These are phyloP conservation scores for Solanum virginianum DNA, from an alignment of 257 asterid genomes.

Conservation along the genomic window DNA sequence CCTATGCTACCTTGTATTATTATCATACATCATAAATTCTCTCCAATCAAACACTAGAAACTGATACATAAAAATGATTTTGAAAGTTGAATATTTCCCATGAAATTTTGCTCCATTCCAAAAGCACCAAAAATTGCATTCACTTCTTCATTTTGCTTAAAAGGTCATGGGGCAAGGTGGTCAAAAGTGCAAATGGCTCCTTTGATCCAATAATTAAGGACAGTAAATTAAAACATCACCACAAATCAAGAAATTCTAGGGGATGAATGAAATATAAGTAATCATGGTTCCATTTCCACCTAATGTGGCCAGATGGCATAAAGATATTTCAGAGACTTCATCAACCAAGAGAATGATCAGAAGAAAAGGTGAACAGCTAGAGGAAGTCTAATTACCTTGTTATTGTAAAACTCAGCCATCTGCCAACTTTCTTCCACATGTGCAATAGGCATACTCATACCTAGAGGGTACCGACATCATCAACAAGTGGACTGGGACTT, in stretches of 20 bases:
- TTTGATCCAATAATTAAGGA: neutral
- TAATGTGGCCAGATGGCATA: neutral
- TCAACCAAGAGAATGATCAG: neutral
- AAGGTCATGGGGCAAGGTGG: neutral
- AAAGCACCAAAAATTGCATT: neutral
- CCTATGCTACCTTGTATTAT: neutral
- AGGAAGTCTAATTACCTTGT: constrained; percentile 45
- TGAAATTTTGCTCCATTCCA: neutral
- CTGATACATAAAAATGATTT: neutral
- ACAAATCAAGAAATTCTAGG: neutral
- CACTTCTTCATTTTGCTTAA: neutral
- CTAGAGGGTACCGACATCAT: constrained; percentile 19
- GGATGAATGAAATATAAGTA: neutral
- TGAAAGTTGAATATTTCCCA: neutral
- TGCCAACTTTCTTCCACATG: constrained; percentile 99
- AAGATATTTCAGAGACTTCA: neutral
- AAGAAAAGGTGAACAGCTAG: neutral
- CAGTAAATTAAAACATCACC: neutral
- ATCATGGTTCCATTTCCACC: neutral
- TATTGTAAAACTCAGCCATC: constrained; percentile 92
- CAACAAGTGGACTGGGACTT: neutral
- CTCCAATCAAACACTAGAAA: neutral
- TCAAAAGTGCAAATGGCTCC: neutral
- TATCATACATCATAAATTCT: neutral
- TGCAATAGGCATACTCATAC: constrained; percentile 96